A percentile compares a stretch with the other conserved stretches of the same genome.
These are phyloP conservation scores for Colletotrichum lindemuthianum DNA, from an alignment of 2,329 filamentous ascomycete genomes.

Conservation along the genomic window DNA sequence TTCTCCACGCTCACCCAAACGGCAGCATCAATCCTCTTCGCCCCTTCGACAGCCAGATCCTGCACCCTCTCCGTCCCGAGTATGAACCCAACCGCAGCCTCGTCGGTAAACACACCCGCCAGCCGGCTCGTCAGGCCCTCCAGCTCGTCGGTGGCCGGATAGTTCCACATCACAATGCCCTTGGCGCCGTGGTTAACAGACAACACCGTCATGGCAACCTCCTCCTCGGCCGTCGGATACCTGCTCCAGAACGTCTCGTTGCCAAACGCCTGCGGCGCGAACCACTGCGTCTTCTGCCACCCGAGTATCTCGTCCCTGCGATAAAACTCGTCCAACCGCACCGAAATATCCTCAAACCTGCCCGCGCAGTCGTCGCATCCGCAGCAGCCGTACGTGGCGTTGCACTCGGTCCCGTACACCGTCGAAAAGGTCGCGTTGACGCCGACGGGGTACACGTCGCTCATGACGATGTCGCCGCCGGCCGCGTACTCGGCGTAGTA, in stretches of 20 bases:
- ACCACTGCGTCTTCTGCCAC: constrained; percentile 55
- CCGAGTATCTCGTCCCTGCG: constrained; percentile 50
- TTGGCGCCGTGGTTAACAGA: constrained; percentile 58
- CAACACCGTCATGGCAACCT: constrained; percentile 55
- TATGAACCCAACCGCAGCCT: constrained; percentile 50
- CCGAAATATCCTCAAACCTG: constrained; percentile 60
- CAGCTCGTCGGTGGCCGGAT: constrained; percentile 50
- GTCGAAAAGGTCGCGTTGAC: constrained; percentile 64
- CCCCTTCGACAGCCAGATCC: constrained; percentile 19
- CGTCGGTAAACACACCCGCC: constrained; percentile 47
- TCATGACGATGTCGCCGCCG: constrained; percentile 68
- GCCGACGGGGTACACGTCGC: constrained; percentile 68
- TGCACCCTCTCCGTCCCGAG: constrained; percentile 22
- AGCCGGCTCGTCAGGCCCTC: constrained; percentile 51
- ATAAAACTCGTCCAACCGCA: constrained; percentile 54
- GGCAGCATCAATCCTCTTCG: constrained; percentile 22
- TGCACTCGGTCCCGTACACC: constrained; percentile 64
- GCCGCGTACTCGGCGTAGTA: constrained; percentile 65
- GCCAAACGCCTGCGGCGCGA: constrained; percentile 59
- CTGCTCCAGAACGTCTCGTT: constrained; percentile 60
- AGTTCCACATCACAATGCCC: constrained; percentile 57
- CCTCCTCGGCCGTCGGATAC: constrained; percentile 55
- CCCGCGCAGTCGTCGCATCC: constrained; percentile 70
- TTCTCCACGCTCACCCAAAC: constrained; percentile 17
- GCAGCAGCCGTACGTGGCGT: constrained; percentile 69